Percentiles rank a stretch among this genome's conserved stretches.
phyloP scores from a whole-genome alignment of 2,329 filamentous ascomycete species.

The Simplicillium aogashimaense region DNA sequence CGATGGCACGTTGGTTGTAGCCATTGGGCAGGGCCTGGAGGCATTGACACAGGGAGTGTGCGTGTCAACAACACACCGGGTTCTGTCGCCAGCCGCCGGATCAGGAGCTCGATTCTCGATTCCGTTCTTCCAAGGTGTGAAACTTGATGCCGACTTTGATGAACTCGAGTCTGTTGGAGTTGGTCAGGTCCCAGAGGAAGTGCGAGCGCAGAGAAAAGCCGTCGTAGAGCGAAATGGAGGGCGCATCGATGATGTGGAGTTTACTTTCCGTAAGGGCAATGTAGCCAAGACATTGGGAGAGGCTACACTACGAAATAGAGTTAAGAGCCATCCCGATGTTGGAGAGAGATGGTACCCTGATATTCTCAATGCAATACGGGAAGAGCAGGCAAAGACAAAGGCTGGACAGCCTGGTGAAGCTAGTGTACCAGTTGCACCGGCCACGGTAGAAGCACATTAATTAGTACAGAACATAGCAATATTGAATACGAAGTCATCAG shows the following conservation, averaged over 20 bases:
- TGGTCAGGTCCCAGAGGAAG: constrained; percentile 48
- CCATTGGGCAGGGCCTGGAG: constrained; percentile 80
- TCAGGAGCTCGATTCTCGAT: constrained; percentile 67
- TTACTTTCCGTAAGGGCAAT: constrained; percentile 67
- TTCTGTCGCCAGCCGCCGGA: constrained; percentile 62
- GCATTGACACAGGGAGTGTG: constrained; percentile 78
- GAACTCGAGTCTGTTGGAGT: constrained; percentile 56
- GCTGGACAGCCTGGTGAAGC: constrained; percentile 3
- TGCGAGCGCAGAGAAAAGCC: constrained; percentile 50
- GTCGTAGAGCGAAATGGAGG: constrained; percentile 48
- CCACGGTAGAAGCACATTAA: constrained; percentile 22
- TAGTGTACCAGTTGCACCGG: constrained; percentile 1
- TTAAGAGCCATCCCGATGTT: constrained; percentile 83
- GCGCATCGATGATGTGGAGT: constrained; percentile 68
- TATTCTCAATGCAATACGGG: constrained; percentile 44
- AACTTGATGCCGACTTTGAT: constrained; percentile 69
- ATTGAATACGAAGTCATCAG: not conserved
- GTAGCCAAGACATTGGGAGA: constrained; percentile 63
- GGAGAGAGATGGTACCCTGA: constrained; percentile 73
- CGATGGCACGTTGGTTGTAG: constrained; percentile 70
- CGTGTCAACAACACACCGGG: constrained; percentile 71
- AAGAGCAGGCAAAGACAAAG: constrained; percentile 41
- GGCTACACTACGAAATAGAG: constrained; percentile 72
- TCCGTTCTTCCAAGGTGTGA: constrained; percentile 83
- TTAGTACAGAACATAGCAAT: not conserved